A percentile compares a stretch with the other conserved stretches of the same genome.
These are phyloP conservation scores for Eucalyptus curtisii DNA, from an alignment of 345 rosid species.

Conservation along the genomic window DNA sequence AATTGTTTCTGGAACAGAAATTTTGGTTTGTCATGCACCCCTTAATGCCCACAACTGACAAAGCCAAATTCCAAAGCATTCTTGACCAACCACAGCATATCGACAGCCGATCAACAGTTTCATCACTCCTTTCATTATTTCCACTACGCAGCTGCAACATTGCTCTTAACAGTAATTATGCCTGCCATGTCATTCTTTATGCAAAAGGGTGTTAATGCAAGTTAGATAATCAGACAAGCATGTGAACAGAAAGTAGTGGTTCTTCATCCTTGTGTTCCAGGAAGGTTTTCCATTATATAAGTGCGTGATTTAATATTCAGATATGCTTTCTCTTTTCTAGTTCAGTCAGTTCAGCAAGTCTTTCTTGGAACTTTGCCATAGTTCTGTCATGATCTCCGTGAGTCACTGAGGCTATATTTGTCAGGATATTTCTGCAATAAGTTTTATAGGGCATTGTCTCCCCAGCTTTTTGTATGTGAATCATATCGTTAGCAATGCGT, in stretches of 20 bases:
- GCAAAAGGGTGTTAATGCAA: not conserved
- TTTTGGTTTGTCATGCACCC: too few species aligned
- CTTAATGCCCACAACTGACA: not conserved
- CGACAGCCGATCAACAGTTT: not conserved
- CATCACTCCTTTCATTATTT: slow-evolving; percentile 33
- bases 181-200: slow-evolving; percentile 56
- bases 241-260: not conserved
- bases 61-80: not conserved
- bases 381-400: too few species aligned
- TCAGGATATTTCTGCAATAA: too few species aligned
- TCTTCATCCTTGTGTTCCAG: too few species aligned
- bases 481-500: not conserved
- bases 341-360: too few species aligned
- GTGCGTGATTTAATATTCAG: too few species aligned
- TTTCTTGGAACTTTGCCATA: too few species aligned
- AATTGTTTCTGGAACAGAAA: too few species aligned
- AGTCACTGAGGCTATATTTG: too few species aligned
- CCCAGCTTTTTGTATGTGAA: not conserved
- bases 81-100: not conserved
- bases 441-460: not conserved
- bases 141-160: slow-evolving; percentile 39
- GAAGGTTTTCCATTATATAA: too few species aligned
- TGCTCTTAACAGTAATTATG: slow-evolving; percentile 22
- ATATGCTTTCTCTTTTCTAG: too few species aligned
- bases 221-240: not conserved